These are phyloP conservation scores for Cicer pinnatifidum DNA, from an alignment of 306 rosid genomes.

Conservation along the genomic window DNA sequence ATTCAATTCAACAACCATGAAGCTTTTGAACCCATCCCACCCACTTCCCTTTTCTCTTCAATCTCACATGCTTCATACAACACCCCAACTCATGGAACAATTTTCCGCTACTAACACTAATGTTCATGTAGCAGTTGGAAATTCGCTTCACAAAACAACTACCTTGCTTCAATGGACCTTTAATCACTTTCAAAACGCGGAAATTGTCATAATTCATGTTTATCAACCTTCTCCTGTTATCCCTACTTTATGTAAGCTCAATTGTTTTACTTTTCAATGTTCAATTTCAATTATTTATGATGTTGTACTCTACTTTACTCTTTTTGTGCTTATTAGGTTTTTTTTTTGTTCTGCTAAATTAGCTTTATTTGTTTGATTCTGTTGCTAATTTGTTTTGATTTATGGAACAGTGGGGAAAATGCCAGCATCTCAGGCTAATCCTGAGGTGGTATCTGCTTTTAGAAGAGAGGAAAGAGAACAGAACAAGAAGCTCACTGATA, in stretches of 20 bases:
- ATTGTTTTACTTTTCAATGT: constrained; percentile 5
- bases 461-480: constrained; percentile 69
- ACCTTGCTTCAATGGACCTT: constrained; percentile 73
- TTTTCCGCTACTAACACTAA: constrained; percentile 25
- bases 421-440: constrained; percentile 73
- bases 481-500: constrained; percentile 54
- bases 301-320: neutral
- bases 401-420: constrained; percentile 79
- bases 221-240: constrained; percentile 72
- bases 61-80: neutral
- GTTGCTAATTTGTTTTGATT: constrained; percentile 20
- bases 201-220: constrained; percentile 67
- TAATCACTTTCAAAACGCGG: constrained; percentile 48
- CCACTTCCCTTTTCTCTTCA: constrained; percentile 43
- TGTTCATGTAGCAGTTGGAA: constrained; percentile 75
- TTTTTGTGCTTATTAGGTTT: neutral
- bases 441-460: constrained; percentile 63
- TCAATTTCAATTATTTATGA: neutral
- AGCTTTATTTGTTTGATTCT: constrained; percentile 13
- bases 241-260: constrained; percentile 75
- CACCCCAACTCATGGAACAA: constrained; percentile 49
- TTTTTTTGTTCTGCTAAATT: neutral
- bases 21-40: constrained; percentile 59
- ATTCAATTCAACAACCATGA: constrained; percentile 44
- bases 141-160: constrained; percentile 57